Conservation (phyloP, 176 grass and related monocot genomes). For the Guadua angustifolia region DNA sequence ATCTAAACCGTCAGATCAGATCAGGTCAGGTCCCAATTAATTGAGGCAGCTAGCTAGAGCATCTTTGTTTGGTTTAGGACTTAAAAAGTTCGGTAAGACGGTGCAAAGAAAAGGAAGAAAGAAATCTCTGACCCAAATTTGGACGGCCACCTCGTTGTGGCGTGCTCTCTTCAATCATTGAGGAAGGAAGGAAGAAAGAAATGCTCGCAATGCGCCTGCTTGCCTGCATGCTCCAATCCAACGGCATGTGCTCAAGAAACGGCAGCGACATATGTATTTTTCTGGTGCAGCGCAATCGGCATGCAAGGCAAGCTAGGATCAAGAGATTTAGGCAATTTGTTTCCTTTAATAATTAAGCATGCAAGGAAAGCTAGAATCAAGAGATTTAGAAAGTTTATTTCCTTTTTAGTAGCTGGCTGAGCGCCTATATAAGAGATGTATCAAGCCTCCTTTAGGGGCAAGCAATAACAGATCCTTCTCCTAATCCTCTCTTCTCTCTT, state of each 20-base stretch:
- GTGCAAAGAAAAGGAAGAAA: constrained; percentile 31
- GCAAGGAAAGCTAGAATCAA: too few relatives aligned
- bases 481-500: too few relatives aligned
- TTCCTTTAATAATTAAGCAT: too few relatives aligned
- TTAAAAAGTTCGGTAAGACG: neutral
- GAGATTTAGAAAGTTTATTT: too few relatives aligned
- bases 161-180: constrained; percentile 42
- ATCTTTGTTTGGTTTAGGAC: constrained; percentile 7
- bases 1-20: constrained; percentile 36
- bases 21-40: constrained; percentile 2
- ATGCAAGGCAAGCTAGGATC: too few relatives aligned
- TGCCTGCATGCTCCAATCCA: constrained; percentile 30
- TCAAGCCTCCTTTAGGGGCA: too few relatives aligned
- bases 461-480: too few relatives aligned
- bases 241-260: constrained; percentile 33
- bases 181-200: neutral
- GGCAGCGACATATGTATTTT: neutral
- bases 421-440: too few relatives aligned
- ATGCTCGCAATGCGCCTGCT: neutral
- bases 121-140: constrained; percentile 30
- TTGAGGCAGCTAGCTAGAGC: neutral
- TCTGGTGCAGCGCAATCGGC: neutral
- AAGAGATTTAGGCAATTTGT: too few relatives aligned
- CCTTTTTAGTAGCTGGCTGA: too few relatives aligned
- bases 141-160: constrained; percentile 4